Base-by-base conservation (phyloP, 106 monocot species). In the Posidonia australis region DNA sequence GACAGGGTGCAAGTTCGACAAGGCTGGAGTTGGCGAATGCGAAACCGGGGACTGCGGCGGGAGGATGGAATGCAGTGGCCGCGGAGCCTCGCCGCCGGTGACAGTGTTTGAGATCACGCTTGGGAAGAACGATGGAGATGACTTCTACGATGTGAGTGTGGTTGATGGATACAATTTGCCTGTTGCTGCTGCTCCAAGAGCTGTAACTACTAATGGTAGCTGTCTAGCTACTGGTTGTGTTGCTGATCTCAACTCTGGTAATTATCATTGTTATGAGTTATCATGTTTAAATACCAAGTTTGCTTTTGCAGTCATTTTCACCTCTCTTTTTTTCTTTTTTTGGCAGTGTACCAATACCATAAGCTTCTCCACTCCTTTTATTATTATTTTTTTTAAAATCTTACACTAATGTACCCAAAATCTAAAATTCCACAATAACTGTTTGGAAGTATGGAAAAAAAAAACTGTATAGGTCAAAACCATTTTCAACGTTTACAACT, bases 41-140 rank as follows among this genome's bases (percentile, higher is more conserved):
- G 66, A 80, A 63, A 92, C 82, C 1, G 92, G 92, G 1, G 92
- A 92, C 73, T 84, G 87, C 24, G 82, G 92, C 1, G 92, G 92
- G 7, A 82, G 71, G 52, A 36, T 92, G 62, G 74, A 75, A 46
- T 92, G 92, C 67, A 51, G 41, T 4, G 92, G 92, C n/a, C 20
- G 60, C 2, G 92, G 76, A 1, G 84, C 82, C 1, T 51, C 60
- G 16, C 92, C 83, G 0, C 90, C 86, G 0, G 76, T 75, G 10
- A 87, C 92, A 4, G 59, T 92, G 60, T 87, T 92, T 49, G 92
- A 92, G 76, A 71, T 92, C 54, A 92, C 84, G 0, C 74, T 87
- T 9, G 84, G 82, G 1, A 72, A 71, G 60, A 77, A 66, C 29
- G 76, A 68, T 26, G 17, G 17, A 13, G 70, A 67, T 29, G 85